Evolutionary conservation across 148 eudicot genomes (phyloP).

Genomic region (Talinum fruticosum): DNA sequence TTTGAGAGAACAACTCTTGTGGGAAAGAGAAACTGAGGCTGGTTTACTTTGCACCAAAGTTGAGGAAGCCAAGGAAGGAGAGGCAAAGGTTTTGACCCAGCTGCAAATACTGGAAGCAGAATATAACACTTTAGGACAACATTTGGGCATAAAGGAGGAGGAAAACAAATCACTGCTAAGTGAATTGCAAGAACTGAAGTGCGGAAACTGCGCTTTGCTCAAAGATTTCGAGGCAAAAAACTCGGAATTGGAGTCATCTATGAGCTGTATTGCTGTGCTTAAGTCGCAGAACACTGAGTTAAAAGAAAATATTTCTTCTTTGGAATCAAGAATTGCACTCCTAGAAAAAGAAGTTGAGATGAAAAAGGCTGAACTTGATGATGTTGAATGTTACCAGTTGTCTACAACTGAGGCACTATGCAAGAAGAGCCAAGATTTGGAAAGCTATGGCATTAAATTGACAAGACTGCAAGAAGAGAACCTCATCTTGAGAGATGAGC

Average conservation of each 20-base stretch:
- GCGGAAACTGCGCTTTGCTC: conserved; percentile 25
- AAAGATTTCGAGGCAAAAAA: conserved; percentile 42
- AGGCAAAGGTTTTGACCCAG: conserved; percentile 34
- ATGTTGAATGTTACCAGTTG: background rate
- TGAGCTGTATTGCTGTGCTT: conserved; percentile 6
- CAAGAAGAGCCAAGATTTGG: conserved; percentile 40
- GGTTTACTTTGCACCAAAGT: conserved; percentile 32
- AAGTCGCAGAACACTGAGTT: conserved; percentile 30
- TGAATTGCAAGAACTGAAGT: conserved; percentile 32
- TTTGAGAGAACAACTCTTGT: conserved; percentile 38
- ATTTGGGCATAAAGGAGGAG: conserved; percentile 35
- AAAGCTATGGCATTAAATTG: conserved; percentile 31
- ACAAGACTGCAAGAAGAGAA: conserved; percentile 41
- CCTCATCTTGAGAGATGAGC: conserved; percentile 38
- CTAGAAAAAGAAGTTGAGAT: conserved; percentile 39
- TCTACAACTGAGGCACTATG: conserved; percentile 32
- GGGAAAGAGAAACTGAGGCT: conserved; percentile 44
- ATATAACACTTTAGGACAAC: conserved; percentile 21
- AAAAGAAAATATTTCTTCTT: conserved; percentile 32
- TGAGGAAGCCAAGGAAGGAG: conserved; percentile 28
- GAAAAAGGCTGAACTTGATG: conserved; percentile 29
- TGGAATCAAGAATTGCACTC: conserved; percentile 31
- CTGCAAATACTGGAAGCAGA: conserved; percentile 37
- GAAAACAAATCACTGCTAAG: conserved; percentile 35
- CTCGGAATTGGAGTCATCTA: conserved; percentile 35